Conservation (phyloP, 306 rosid species). For the Canavalia ensiformis region DNA sequence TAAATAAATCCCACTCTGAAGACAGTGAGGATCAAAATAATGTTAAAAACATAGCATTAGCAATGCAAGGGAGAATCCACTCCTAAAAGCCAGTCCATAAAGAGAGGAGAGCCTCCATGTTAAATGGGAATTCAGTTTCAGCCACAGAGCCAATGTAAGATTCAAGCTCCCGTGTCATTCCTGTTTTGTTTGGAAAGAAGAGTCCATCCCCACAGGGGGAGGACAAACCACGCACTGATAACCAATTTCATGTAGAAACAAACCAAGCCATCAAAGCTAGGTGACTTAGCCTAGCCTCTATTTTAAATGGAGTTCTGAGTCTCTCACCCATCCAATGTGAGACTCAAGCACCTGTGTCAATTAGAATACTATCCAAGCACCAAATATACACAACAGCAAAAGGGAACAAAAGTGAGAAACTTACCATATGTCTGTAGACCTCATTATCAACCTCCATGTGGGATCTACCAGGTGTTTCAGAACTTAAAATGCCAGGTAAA, state of each 20-base stretch:
- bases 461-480: slow-evolving; percentile 68
- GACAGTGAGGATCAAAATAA: slow-evolving; percentile 1
- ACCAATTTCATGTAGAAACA: slow-evolving; percentile 13
- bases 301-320: neutral
- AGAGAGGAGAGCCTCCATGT: neutral
- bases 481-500: slow-evolving; percentile 52
- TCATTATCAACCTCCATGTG: slow-evolving; percentile 86
- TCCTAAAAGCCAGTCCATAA: slow-evolving; percentile 2
- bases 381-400: slow-evolving; percentile 30
- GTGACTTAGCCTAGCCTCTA: neutral
- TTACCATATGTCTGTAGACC: slow-evolving; percentile 59
- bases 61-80: slow-evolving; percentile 18
- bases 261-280: slow-evolving; percentile 8
- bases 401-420: slow-evolving; percentile 25
- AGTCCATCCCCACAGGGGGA: neutral
- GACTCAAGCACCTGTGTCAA: slow-evolving; percentile 11
- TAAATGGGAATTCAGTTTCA: slow-evolving; percentile 19
- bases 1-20: slow-evolving; percentile 15
- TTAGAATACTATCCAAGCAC: slow-evolving; percentile 38
- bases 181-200: slow-evolving; percentile 10
- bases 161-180: slow-evolving; percentile 1
- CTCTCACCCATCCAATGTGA: slow-evolving; percentile 1
- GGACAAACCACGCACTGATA: slow-evolving; percentile 4
- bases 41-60: slow-evolving; percentile 15
- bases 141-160: slow-evolving; percentile 4